These are phyloP conservation scores for Vanilla planifolia DNA, from an alignment of 106 monocot genomes.

Conservation along the genomic window DNA sequence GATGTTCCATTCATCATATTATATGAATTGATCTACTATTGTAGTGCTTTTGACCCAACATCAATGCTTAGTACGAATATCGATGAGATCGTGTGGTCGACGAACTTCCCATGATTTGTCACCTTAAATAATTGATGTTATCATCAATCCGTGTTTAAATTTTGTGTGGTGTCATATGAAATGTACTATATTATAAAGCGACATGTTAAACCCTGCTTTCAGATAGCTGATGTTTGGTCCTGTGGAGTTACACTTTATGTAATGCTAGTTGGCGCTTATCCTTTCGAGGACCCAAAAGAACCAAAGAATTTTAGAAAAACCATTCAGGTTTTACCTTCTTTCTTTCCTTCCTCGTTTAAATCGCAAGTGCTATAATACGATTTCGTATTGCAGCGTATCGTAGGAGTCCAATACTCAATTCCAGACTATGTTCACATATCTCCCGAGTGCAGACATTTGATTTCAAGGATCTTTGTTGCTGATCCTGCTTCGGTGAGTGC, in stretches of 20 bases:
- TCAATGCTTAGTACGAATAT: no score
- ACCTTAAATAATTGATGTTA: no score
- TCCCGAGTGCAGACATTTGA: neutral
- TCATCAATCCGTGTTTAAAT: no score
- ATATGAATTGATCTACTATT: no score
- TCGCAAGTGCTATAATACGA: neutral
- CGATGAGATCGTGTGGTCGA: no score
- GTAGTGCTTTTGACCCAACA: no score
- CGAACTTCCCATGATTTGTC: no score
- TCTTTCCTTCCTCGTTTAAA: no score
- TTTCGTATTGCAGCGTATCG: slow-evolving; percentile 6
- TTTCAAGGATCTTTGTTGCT: slow-evolving; percentile 11
- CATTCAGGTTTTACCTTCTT: slow-evolving; percentile 3
- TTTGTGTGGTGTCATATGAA: no score
- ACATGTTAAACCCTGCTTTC: no score
- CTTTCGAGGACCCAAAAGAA: slow-evolving; percentile 1
- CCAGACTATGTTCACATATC: slow-evolving; percentile 10
- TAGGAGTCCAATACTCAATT: slow-evolving; percentile 8
- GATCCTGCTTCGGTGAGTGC: slow-evolving; percentile 7
- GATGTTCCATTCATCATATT: no score
- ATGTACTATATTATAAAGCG: no score
- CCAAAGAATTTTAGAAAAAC: neutral
- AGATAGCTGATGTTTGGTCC: slow-evolving; percentile 12
- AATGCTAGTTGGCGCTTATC: slow-evolving; percentile 9
- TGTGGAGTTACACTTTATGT: slow-evolving; percentile 8